phyloP scores from a whole-genome alignment of 495 filamentous ascomycete species.

The Penicillium daleae region DNA sequence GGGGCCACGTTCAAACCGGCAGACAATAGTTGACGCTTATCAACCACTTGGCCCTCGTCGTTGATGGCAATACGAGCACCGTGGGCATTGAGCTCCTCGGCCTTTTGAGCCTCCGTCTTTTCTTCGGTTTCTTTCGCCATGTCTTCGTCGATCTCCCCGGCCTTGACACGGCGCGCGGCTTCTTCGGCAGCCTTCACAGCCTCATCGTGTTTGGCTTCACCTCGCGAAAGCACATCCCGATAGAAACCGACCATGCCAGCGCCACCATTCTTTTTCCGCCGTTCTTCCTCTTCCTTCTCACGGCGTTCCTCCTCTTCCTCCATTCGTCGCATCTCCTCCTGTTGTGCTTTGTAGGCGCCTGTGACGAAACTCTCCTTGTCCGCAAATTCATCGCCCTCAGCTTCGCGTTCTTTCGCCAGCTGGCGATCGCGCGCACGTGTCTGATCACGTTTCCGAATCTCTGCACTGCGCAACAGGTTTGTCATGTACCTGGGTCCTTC shows the following conservation, averaged over 20 bases:
- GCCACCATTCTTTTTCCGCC: slow-evolving; percentile 60
- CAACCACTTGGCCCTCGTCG: slow-evolving; percentile 91
- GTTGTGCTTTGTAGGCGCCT: slow-evolving; percentile 90
- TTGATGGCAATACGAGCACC: slow-evolving; percentile 77
- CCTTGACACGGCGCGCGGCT: slow-evolving; percentile 56
- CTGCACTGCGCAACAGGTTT: slow-evolving; percentile 76
- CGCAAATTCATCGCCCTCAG: slow-evolving; percentile 89
- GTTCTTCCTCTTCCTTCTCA: slow-evolving; percentile 71
- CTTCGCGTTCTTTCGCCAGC: slow-evolving; percentile 84
- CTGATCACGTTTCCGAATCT: slow-evolving; percentile 85
- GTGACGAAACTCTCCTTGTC: slow-evolving; percentile 98
- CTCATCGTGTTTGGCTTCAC: slow-evolving; percentile 74
- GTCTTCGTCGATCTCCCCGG: slow-evolving; percentile 37
- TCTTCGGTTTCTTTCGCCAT: slow-evolving; percentile 46
- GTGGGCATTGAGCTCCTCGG: slow-evolving; percentile 69
- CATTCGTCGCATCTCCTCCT: slow-evolving; percentile 75
- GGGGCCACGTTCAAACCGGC: slow-evolving; percentile 84
- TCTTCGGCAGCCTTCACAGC: slow-evolving; percentile 70
- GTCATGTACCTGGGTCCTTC: slow-evolving; percentile 79
- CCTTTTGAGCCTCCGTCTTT: slow-evolving; percentile 72
- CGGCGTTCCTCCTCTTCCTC: slow-evolving; percentile 78
- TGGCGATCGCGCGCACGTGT: slow-evolving; percentile 85
- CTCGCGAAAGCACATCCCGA: slow-evolving; percentile 75
- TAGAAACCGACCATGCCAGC: slow-evolving; percentile 88
- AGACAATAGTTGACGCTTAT: slow-evolving; percentile 86